Evolutionary conservation across 495 filamentous ascomycete genomes (phyloP).

Genomic region (Xylaria scruposa): DNA sequence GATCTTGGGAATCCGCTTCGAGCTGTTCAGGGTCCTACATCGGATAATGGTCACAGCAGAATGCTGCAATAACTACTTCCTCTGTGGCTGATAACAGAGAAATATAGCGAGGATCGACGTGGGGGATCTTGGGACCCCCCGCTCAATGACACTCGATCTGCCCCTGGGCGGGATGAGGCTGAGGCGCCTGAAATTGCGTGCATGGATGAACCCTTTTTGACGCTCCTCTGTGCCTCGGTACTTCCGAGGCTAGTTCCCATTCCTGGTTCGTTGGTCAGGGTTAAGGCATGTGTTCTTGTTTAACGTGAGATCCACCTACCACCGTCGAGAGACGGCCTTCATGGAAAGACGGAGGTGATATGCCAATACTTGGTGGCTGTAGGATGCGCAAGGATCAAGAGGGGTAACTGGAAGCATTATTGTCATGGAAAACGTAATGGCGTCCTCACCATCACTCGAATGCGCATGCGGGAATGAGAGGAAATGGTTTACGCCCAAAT

Average conservation of each 20-base stretch:
- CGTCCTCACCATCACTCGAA: background rate
- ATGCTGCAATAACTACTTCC: background rate
- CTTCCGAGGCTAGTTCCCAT: conserved; percentile 10
- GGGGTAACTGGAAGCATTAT: background rate
- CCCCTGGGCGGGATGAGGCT: conserved; percentile 24
- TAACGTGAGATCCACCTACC: conserved; percentile 5
- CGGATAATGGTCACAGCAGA: background rate
- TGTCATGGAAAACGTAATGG: background rate
- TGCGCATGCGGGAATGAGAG: conserved; percentile 4
- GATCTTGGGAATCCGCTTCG: conserved; percentile 20
- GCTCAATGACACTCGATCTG: conserved; percentile 9
- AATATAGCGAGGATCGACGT: conserved; percentile 14
- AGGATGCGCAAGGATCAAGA: background rate
- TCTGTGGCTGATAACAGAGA: conserved; percentile 5
- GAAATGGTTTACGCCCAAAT: background rate
- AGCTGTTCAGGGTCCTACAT: conserved; percentile 1
- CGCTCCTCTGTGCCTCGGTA: conserved; percentile 15
- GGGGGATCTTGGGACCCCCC: conserved; percentile 16
- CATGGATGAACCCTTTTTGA: conserved; percentile 15
- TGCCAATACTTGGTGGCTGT: conserved; percentile 4
- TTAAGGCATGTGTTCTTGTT: background rate
- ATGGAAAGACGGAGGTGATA: background rate
- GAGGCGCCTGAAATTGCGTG: conserved; percentile 23
- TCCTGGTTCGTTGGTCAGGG: background rate
- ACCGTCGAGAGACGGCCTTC: conserved; percentile 1